Evolutionary conservation across 2,329 filamentous ascomycete genomes (phyloP).

Genomic region (Neonectria ditissima): DNA sequence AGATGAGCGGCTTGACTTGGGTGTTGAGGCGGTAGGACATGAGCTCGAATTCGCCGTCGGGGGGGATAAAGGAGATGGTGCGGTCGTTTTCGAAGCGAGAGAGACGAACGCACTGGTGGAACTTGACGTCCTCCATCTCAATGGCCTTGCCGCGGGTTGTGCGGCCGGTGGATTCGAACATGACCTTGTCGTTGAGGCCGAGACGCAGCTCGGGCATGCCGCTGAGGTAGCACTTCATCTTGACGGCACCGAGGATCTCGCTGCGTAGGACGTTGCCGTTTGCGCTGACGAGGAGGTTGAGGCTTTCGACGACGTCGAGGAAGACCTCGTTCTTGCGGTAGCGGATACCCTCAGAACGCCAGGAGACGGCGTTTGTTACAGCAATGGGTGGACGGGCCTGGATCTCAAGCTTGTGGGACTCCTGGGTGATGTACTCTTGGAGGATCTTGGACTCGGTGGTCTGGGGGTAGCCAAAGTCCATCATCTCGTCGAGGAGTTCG

Average conservation of each 20-base stretch:
- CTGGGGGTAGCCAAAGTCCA: slow-evolving; percentile 99
- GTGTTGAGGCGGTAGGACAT: slow-evolving; percentile 99
- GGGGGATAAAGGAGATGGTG: slow-evolving; percentile 98
- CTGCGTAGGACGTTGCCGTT: slow-evolving; percentile 96
- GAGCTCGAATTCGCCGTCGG: slow-evolving; percentile 97
- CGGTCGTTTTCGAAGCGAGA: slow-evolving; percentile 98
- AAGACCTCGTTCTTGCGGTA: slow-evolving; percentile 99
- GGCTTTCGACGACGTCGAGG: slow-evolving; percentile 94
- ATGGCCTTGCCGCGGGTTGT: slow-evolving; percentile 96
- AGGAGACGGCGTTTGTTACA: slow-evolving; percentile 97
- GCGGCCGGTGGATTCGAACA: slow-evolving; percentile 98
- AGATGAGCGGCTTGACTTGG: slow-evolving; percentile 97
- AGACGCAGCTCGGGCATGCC: slow-evolving; percentile 97
- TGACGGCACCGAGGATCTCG: slow-evolving; percentile 95
- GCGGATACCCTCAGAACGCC: slow-evolving; percentile 96
- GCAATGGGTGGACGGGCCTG: slow-evolving; percentile 96
- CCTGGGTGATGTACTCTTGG: slow-evolving; percentile 99
- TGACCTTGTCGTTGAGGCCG: slow-evolving; percentile 98
- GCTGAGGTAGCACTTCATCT: slow-evolving; percentile 99
- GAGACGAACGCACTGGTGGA: slow-evolving; percentile 96
- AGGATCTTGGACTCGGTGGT: slow-evolving; percentile 98
- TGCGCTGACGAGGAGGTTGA: slow-evolving; percentile 94
- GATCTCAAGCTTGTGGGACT: slow-evolving; percentile 97
- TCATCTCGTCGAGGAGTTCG: slow-evolving; percentile 99
- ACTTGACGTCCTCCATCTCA: slow-evolving; percentile 99